These are phyloP conservation scores for Linaria vulgaris DNA, from an alignment of 257 asterid species.

Conservation along the genomic window DNA sequence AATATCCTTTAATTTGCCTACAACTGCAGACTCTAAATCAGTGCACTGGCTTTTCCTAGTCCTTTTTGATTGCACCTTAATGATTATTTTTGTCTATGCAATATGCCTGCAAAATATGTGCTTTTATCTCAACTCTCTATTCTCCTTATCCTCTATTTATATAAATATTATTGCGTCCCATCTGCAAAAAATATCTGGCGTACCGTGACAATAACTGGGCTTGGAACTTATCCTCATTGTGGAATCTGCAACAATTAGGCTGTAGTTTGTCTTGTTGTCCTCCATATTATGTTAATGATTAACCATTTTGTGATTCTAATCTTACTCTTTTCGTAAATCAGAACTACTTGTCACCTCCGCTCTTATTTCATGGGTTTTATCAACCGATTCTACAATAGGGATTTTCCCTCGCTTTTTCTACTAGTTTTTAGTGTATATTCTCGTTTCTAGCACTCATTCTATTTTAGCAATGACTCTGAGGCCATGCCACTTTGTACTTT, in stretches of 20 bases:
- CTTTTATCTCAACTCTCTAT: too few relatives aligned
- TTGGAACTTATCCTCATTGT: neutral
- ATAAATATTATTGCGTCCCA: too few relatives aligned
- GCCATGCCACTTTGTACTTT: neutral
- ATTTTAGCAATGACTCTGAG: constrained; percentile 6
- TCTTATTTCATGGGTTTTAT: constrained; percentile 5
- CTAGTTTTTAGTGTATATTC: constrained; percentile 19
- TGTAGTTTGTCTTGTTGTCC: neutral
- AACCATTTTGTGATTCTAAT: neutral
- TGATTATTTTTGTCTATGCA: constrained; percentile 1
- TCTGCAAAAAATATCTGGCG: too few relatives aligned
- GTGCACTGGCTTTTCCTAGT: neutral
- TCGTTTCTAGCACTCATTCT: neutral
- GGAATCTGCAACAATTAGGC: neutral
- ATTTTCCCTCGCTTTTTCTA: neutral
- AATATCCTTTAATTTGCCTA: constrained; percentile 9
- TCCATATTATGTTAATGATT: constrained; percentile 4
- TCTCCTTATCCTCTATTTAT: neutral
- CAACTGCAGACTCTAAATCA: constrained; percentile 4
- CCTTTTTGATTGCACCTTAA: constrained; percentile 13
- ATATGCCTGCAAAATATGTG: neutral
- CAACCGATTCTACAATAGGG: neutral
- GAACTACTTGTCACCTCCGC: neutral
- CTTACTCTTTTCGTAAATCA: neutral
- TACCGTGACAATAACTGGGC: too few relatives aligned